Evolutionary conservation across 371 early-diverging fungal species (phyloP), one percentile per base, ranked within the genome.

Genomic region (Syncephalastrum racemosum): DNA sequence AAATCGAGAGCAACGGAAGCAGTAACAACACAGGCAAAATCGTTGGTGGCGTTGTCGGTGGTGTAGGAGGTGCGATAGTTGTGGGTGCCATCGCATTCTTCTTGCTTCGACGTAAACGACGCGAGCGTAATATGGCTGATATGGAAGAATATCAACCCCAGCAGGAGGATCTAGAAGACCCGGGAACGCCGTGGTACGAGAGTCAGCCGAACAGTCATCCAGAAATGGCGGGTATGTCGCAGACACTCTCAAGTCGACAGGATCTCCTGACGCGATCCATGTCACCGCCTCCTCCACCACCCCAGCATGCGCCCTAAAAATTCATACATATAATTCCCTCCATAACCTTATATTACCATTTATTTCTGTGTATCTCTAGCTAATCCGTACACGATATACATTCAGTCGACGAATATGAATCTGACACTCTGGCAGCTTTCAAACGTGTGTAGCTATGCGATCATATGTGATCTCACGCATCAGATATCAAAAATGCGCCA

Each of bases 81-180:
- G 4, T 63, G 16, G 54, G 41, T 27, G 63, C 54, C 15, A 16
- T 58, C 20, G 63, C 54, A 0, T 60, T 65, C 24, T 60, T 63
- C 43, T 60, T 54, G 31, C 54, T 67, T 22, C 60, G 63, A 19
- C 56, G 60, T 36, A 36, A 22, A 16, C 57, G 61, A 53, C 52
- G 31, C 25, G 53, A 61, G 36, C 58, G 45, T 10, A 20, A 39
- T 6, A 31, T 31, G 36, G 48, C 41, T 1, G 59, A 59, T 27
- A 41, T 59, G 22, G 59, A 59, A 48, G 54, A 46, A 8, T 59
- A 53, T 20, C 59, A 59, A 23, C 59, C 59, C 23, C 59, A 53
- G 16, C 46, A 59, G 23, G 59, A 59, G 25, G 15, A 53, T 18
- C 4, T 18, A 12, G 12, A 31, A 31, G 36, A 31, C 8, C 36